Conservation (phyloP, 805 yeast genomes). For the Spathaspora arborariae region DNA sequence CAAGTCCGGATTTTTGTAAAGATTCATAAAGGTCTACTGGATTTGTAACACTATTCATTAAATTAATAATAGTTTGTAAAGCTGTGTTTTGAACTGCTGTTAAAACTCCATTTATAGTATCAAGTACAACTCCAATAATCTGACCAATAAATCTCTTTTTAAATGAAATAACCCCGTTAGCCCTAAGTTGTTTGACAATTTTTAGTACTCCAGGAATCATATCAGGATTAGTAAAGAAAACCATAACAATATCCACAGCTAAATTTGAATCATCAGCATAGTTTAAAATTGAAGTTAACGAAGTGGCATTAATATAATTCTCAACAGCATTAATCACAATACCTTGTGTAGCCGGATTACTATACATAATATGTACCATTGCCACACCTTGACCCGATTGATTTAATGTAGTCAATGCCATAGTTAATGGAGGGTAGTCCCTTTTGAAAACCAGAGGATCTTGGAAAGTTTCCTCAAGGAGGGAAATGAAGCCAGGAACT, state of each 20-base stretch:
- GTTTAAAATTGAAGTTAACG: slow-evolving; percentile 7
- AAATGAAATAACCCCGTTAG: slow-evolving; percentile 7
- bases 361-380: slow-evolving; percentile 8
- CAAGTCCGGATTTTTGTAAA: slow-evolving; percentile 13
- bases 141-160: slow-evolving; percentile 10
- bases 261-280: slow-evolving; percentile 11
- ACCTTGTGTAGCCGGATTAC: slow-evolving; percentile 6
- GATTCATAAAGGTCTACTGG: slow-evolving; percentile 9
- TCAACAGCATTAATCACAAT: slow-evolving; percentile 7
- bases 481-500: not conserved
- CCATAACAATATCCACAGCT: slow-evolving; percentile 11
- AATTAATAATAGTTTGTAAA: slow-evolving; percentile 5
- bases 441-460: slow-evolving; percentile 4
- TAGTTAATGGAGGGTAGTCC: slow-evolving; percentile 10
- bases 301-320: slow-evolving; percentile 8
- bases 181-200: slow-evolving; percentile 6
- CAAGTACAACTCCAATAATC: slow-evolving; percentile 4
- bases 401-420: slow-evolving; percentile 9
- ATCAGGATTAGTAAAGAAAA: slow-evolving; percentile 6
- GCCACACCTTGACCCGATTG: slow-evolving; percentile 11
- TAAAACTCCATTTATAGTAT: not conserved
- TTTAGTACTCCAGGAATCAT: slow-evolving; percentile 9
- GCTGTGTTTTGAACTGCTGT: slow-evolving; percentile 4
- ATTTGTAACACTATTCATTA: slow-evolving; percentile 8
- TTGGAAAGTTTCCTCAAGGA: slow-evolving; percentile 3